Base-by-base conservation (phyloP, 78 protist species). In the Dictyostelium intermedium region DNA sequence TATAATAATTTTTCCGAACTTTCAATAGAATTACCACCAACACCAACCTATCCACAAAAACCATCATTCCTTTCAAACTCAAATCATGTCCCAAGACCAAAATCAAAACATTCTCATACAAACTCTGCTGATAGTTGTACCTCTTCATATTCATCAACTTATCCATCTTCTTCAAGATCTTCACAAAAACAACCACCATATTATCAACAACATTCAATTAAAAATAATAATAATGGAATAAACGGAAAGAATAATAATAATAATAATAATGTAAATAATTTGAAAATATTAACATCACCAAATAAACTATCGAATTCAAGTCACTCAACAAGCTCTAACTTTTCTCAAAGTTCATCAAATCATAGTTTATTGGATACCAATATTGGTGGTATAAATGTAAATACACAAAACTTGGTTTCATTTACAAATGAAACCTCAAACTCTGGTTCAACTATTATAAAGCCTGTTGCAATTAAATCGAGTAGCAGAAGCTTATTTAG, bases 11-110 rank as follows among this genome's bases (percentile, higher is more conserved):
- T n/a, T 35, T 35, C 83, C 6, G 85, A 80, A 27, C 5, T 80
- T n/a, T 50, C 63, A 32, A 37, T 80, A 13, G 66, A 80, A 50
- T 32, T 80, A 80, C 85, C 85, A n/a, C 85, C 85, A 80, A 80
- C 85, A 1, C 85, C 85, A 47, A 80, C 85, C 2, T 50, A 80
- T 50, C 85, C 85, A 32, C 72, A 50, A 30, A 80, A 74, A 20
- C 81, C 81, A 5, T 74, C 81, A 35, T 74, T 66, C 35, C 23
- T 66, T 1, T 66, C 74, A 27, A 66, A 5, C 27, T 66, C 74
- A 66, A 66, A 30, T 27, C 74, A 66, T n/a, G 13, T 66, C 2
- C 74, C 74, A 66, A n/a, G 74, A 66, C 74, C 74, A 27, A 66
- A 25, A 66, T 66, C 74, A 27, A 66, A 35, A 30, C 74, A 66